A percentile compares a stretch with the other conserved stretches of the same genome.
Evolutionary conservation across 306 rosid species (phyloP).

Genomic region (Quillaja saponaria): DNA sequence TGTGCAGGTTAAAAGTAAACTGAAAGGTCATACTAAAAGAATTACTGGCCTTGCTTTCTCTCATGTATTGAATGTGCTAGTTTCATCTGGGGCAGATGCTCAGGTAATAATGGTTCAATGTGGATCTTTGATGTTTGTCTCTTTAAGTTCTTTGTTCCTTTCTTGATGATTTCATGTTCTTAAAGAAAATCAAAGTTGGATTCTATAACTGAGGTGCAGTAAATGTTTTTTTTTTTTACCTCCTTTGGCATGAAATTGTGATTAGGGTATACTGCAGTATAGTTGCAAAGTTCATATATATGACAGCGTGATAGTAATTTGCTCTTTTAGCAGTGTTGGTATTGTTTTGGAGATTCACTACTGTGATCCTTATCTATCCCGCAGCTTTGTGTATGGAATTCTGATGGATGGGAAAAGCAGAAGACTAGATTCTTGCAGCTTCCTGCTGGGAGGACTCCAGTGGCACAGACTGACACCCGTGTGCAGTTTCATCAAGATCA

Average conservation of each 20-base stretch:
- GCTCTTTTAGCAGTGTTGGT: too few relatives aligned
- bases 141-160: too few relatives aligned
- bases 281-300: too few relatives aligned
- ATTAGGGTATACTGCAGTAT: too few relatives aligned
- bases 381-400: slow-evolving; percentile 85
- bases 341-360: too few relatives aligned
- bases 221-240: too few relatives aligned
- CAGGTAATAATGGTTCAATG: slow-evolving; percentile 55
- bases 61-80: slow-evolving; percentile 74
- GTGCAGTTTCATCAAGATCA: slow-evolving; percentile 97
- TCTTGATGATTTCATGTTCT: too few relatives aligned
- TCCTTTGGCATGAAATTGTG: too few relatives aligned
- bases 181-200: too few relatives aligned
- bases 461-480: slow-evolving; percentile 77
- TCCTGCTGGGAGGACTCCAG: slow-evolving; percentile 77
- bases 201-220: too few relatives aligned
- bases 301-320: too few relatives aligned
- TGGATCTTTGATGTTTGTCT: neutral
- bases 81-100: slow-evolving; percentile 97
- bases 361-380: neutral
- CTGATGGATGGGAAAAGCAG: slow-evolving; percentile 97
- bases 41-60: slow-evolving; percentile 95
- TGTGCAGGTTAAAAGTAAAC: slow-evolving; percentile 92
- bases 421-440: slow-evolving; percentile 76
- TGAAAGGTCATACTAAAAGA: slow-evolving; percentile 93